Evolutionary conservation across 345 rosid species (phyloP), one percentile per base, ranked within the genome.

Genomic region (Gossypium anomalum): DNA sequence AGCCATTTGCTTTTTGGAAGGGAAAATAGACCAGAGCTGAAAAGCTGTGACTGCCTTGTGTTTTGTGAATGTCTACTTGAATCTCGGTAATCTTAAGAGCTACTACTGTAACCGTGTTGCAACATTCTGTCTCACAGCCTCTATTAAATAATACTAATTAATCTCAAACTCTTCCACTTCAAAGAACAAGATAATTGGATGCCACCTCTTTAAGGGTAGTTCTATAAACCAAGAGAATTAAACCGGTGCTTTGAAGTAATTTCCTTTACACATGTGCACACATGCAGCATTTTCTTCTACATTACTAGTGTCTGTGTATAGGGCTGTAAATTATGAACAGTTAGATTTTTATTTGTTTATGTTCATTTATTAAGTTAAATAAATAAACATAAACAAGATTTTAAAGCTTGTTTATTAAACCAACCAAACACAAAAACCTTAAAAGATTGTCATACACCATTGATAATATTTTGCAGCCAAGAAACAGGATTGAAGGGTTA

Each of bases 31-130:
- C 20, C 53, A 41, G 68, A 41, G 69, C 19, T 27, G 68, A 80
- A 78, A 71, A 62, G 66, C 59, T 75, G 81, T 47, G 79, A 61
- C 77, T 80, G 71, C 57, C 84, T 77, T 75, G 89, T 86, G 87
- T 81, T 86, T 78, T 74, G 82, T 77, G 84, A 77, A 22, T 71
- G 78, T 74, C 77, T 60, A 16, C 63, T 52, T 53, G 62, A 55
- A 53, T 77, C 64, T 67, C 52, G 76, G 55, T 72, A 71, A 59
- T 53, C 69, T 64, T 43, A 27, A 59, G 71, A 58, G 38, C 17
- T 12, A 17, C 66, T 53, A 67, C 60, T 69, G 74, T 75, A 70
- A 62, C 60, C 70, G 38, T 61, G 63, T 47, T 43, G 22, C 38
- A 41, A 12, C 70, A 23, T 76, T 64, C 82, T 79, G 79, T 70